phyloP scores from a whole-genome alignment of 2,329 filamentous ascomycete species.

The Venturia nashicola region DNA sequence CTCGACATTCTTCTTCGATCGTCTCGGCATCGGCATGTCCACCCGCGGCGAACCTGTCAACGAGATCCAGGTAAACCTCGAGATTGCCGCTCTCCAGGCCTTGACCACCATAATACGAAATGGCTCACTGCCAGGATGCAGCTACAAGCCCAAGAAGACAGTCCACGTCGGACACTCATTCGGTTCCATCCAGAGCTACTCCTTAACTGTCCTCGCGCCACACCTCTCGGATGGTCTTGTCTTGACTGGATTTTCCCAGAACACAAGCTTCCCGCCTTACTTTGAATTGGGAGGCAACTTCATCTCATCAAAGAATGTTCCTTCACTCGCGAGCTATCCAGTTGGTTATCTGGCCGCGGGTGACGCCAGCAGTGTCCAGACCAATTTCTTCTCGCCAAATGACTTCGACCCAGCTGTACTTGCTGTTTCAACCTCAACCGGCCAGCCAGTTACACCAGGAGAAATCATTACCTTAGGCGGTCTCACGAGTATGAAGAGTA shows the following conservation, averaged over 20 bases:
- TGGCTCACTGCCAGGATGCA: constrained; percentile 32
- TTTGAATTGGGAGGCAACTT: constrained; percentile 22
- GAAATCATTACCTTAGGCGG: constrained; percentile 3
- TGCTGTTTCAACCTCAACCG: neutral
- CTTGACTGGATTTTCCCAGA: constrained; percentile 47
- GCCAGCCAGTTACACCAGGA: constrained; percentile 6
- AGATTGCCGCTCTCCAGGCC: constrained; percentile 44
- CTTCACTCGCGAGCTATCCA: neutral
- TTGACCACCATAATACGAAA: constrained; percentile 39
- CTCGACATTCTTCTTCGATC: constrained; percentile 49
- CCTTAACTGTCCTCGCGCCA: constrained; percentile 40
- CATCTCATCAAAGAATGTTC: constrained; percentile 16
- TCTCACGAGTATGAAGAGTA: neutral
- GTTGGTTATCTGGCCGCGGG: neutral
- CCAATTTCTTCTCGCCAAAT: constrained; percentile 1
- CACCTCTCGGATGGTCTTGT: constrained; percentile 44
- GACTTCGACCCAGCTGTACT: constrained; percentile 3
- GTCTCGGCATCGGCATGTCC: constrained; percentile 48
- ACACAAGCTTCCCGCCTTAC: constrained; percentile 29
- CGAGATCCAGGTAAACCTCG: constrained; percentile 45
- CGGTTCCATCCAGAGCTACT: constrained; percentile 46
- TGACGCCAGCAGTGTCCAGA: neutral
- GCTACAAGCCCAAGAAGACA: constrained; percentile 28
- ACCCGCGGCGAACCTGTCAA: constrained; percentile 46
- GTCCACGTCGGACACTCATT: constrained; percentile 54